Evolutionary conservation across 1,284 basidiomycete species (phyloP), one percentile per base, ranked within the genome.

Genomic region (Phaffia rhodozyma): DNA sequence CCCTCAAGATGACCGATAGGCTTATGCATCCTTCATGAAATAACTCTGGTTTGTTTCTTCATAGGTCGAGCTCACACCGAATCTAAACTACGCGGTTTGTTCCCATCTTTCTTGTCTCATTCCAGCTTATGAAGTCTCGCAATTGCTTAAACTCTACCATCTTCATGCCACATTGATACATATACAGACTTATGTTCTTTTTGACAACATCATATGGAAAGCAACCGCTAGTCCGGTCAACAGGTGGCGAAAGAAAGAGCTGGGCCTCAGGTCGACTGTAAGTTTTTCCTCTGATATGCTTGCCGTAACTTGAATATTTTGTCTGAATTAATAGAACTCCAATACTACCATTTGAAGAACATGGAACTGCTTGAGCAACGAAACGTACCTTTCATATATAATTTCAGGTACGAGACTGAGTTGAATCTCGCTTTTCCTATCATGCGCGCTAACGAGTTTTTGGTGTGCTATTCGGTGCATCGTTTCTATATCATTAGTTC

Each of bases 141-240:
- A 21, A 11, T 53, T n/a, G 51, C 20, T 53, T 9, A 53, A 3
- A 11, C 55, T 5, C n/a, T 11, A 11, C 13, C 3, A 5, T 16
- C 3, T 3, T 16, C 38, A 11, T 43, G 16, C 2, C 38, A 43
- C 11, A 43, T 43, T 43, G 38, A 43, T 16, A 43, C 16, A 16
- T 11, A 43, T 16, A 11, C 38, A 43, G 58, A 82, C 81, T n/a
- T 83, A 83, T 70, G 77, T 82, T 47, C 73, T 86, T 62, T 87
- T 86, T 70, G 86, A 85, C 75, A 85, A 86, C 70, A 83, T 89
- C 55, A 82, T 89, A 68, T 89, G 87, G 87, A 77, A 80, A 29
- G 86, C 86, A 2, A 84, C 82, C 0, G 81, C 85, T 4, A 78
- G 81, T 1, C 86, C 88, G 72, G 82, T 89, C 72, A 89, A 89